These are phyloP conservation scores for Colletotrichum noveboracense DNA, from an alignment of 2,329 filamentous ascomycete genomes.

Conservation along the genomic window DNA sequence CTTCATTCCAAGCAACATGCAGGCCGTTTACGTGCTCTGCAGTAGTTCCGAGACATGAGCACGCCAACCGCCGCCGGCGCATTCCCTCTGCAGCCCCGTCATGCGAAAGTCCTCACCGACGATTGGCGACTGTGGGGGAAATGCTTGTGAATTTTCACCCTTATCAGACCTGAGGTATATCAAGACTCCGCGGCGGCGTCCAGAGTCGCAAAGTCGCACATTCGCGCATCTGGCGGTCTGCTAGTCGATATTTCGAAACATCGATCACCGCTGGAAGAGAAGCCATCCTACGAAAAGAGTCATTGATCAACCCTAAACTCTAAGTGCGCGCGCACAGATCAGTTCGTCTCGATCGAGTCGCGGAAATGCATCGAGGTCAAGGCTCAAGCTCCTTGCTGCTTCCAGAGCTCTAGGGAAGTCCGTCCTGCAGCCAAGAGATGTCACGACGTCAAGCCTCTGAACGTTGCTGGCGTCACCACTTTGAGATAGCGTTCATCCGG, in stretches of 20 bases:
- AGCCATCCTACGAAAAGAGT: background rate
- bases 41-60: background rate
- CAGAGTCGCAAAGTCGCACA: background rate
- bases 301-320: background rate
- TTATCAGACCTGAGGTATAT: background rate
- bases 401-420: background rate
- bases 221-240: background rate
- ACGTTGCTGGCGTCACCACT: background rate
- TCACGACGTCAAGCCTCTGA: background rate
- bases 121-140: background rate
- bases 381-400: background rate
- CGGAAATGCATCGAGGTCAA: background rate
- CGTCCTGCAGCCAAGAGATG: background rate
- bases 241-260: background rate
- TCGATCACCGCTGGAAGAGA: background rate
- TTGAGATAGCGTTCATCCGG: background rate
- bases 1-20: background rate
- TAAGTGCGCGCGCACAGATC: background rate
- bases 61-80: background rate
- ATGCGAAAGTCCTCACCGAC: background rate
- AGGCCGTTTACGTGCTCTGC: background rate
- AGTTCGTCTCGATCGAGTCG: slow-evolving; percentile 8
- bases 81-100: background rate
- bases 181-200: background rate
- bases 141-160: background rate